Evolutionary conservation across 2,329 filamentous ascomycete species (phyloP).

Genomic region (Fusarium cyanostomum): DNA sequence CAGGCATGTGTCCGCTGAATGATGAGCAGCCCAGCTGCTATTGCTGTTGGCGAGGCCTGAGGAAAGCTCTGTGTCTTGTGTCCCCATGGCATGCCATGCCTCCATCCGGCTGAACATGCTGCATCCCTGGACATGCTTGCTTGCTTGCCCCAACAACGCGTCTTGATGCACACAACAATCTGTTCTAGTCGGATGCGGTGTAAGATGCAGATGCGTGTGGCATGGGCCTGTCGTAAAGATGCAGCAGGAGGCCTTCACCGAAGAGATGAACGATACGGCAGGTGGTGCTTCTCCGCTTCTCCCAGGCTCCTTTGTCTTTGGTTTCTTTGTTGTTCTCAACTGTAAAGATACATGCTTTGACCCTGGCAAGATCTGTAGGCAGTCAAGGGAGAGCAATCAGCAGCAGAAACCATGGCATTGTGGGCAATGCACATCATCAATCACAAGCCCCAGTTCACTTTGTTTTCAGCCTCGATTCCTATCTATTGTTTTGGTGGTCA

Average conservation of each 20-base stretch:
- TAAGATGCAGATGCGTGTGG: constrained; percentile 22
- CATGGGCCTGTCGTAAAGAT: constrained; percentile 27
- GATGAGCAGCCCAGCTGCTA: constrained; percentile 1
- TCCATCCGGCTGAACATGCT: constrained; percentile 8
- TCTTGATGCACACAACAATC: background rate
- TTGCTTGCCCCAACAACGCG: constrained; percentile 7
- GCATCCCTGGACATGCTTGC: constrained; percentile 7
- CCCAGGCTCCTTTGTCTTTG: background rate
- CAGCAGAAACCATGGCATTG: background rate
- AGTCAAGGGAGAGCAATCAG: background rate
- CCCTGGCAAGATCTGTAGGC: no score
- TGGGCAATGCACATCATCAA: background rate
- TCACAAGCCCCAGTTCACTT: background rate
- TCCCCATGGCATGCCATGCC: constrained; percentile 9
- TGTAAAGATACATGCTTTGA: background rate
- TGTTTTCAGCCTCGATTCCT: background rate
- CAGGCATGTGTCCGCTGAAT: background rate
- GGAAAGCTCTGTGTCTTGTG: constrained; percentile 2
- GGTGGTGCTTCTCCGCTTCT: constrained; percentile 5
- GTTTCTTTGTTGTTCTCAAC: background rate
- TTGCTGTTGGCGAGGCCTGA: background rate
- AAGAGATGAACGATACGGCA: constrained; percentile 24
- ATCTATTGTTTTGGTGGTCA: background rate
- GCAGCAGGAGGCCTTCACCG: constrained; percentile 14
- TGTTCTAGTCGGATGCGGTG: constrained; percentile 14